Base-by-base conservation (phyloP, 2,329 filamentous ascomycete genomes). In the Nemania sp. region DNA sequence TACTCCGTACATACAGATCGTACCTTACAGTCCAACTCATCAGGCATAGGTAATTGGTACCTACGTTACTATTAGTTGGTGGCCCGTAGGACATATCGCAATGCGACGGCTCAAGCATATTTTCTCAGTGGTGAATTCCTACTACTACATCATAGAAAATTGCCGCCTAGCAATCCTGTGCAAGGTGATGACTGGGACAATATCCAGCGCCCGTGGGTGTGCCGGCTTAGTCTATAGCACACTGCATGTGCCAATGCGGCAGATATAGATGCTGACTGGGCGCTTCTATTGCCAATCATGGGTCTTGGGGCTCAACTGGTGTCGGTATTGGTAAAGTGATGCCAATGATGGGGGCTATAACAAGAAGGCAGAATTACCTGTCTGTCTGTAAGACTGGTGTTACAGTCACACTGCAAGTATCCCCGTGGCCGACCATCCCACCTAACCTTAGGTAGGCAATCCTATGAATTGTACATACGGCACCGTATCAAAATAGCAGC, bases 401-500 rank as follows among this genome's bases (percentile, higher is more conserved):
- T 36, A 49, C 49, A 42, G 52, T 58, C 52, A 24, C 56, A 56
- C 36, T 33, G 11, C 14, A 22, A 12, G n/a, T n/a, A n/a, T n/a
- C n/a, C n/a, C n/a, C n/a, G n/a, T n/a, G n/a, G n/a, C n/a, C n/a
- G n/a, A n/a, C n/a, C n/a, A n/a, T 26, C 42, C 28, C 54, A 56
- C 31, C 40, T 34, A 44, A n/a, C 45, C 39, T 48, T 28, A 49
- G 28, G 36, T 31, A 11, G 40, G 24, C 40, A 15, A 43, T 30
- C 24, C 41, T 42, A 44, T 39, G n/a, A 56, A 36, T 52, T 24
- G 50, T 37, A 47, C 42, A 6, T 55, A n/a, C n/a, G n/a, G n/a
- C 47, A 42, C 37, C 9, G 48, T 44, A 56, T 49, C 44, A 56
- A 56, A 56, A 56, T 56, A 56, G 54, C 33, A 56, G 49, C 54